Evolutionary conservation across 2,329 filamentous ascomycete genomes (phyloP).

Genomic region (Microdochium bolleyi): DNA sequence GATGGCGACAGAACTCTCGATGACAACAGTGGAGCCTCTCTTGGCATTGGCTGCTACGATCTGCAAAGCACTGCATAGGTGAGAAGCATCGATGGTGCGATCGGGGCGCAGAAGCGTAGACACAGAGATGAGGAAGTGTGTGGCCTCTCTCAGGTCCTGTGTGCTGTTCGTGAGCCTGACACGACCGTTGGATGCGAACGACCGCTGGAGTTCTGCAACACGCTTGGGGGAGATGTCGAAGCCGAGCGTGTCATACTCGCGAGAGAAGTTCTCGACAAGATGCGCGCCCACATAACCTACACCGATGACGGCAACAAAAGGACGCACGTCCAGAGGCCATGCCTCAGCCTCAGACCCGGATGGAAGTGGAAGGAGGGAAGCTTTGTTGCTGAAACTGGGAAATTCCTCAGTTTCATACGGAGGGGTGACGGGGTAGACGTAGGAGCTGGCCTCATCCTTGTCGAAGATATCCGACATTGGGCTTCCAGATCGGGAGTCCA

Average conservation of each 20-base stretch:
- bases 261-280: constrained; percentile 34
- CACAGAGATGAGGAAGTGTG: constrained; percentile 45
- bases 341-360: background rate
- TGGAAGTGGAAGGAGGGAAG: background rate
- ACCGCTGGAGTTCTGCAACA: constrained; percentile 21
- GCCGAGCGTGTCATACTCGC: constrained; percentile 32
- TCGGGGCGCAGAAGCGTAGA: constrained; percentile 40
- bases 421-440: background rate
- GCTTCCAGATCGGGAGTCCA: background rate
- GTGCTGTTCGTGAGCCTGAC: constrained; percentile 29
- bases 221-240: constrained; percentile 37
- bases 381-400: background rate
- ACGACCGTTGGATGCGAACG: constrained; percentile 14
- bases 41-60: constrained; percentile 31
- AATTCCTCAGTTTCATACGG: background rate
- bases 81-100: constrained; percentile 38
- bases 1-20: constrained; percentile 46
- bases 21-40: constrained; percentile 36
- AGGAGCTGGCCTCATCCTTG: background rate
- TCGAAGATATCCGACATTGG: background rate
- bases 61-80: constrained; percentile 32
- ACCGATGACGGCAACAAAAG: constrained; percentile 39
- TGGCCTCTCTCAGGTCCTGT: constrained; percentile 29
- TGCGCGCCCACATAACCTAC: constrained; percentile 45
- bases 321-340: constrained; percentile 3